Evolutionary conservation across 2,329 filamentous ascomycete genomes (phyloP).

Genomic region (Apiospora marii): DNA sequence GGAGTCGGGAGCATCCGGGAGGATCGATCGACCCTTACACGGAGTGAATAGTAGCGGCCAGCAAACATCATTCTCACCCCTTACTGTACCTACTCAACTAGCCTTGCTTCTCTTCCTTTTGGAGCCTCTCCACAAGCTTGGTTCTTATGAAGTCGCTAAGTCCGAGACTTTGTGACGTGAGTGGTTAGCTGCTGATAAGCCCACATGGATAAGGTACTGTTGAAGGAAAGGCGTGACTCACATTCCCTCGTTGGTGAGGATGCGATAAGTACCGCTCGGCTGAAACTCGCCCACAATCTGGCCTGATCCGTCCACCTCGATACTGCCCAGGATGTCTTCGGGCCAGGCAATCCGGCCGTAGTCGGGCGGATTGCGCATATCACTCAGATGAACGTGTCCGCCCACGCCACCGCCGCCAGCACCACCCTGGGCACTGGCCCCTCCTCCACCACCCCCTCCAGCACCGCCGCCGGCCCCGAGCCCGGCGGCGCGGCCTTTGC

Average conservation of each 20-base stretch:
- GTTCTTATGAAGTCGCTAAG: constrained; percentile 61
- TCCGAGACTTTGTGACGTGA: constrained; percentile 51
- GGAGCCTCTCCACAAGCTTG: constrained; percentile 62
- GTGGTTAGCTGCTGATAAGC: constrained; percentile 18
- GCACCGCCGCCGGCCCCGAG: constrained; percentile 49
- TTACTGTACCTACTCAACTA: not conserved
- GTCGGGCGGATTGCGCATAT: constrained; percentile 69
- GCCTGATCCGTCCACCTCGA: constrained; percentile 67
- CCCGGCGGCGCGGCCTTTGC: constrained; percentile 37
- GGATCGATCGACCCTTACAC: not conserved
- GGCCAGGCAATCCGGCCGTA: constrained; percentile 74
- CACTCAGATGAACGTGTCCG: constrained; percentile 71
- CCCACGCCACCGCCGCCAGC: constrained; percentile 66
- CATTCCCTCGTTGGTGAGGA: constrained; percentile 73
- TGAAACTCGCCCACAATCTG: constrained; percentile 65
- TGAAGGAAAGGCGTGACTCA: constrained; percentile 51
- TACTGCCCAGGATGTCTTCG: constrained; percentile 73
- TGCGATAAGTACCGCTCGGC: constrained; percentile 68
- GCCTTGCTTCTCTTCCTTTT: constrained; percentile 54
- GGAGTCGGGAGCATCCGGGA: constrained; percentile 1
- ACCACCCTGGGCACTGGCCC: constrained; percentile 67
- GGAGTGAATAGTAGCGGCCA: not conserved
- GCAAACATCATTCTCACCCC: not conserved
- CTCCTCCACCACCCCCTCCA: constrained; percentile 58
- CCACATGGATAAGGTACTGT: not conserved